Percentiles rank a stretch among this genome's conserved stretches.
Evolutionary conservation across 2,329 filamentous ascomycete species (phyloP).

Genomic region (Pyricularia grisea): DNA sequence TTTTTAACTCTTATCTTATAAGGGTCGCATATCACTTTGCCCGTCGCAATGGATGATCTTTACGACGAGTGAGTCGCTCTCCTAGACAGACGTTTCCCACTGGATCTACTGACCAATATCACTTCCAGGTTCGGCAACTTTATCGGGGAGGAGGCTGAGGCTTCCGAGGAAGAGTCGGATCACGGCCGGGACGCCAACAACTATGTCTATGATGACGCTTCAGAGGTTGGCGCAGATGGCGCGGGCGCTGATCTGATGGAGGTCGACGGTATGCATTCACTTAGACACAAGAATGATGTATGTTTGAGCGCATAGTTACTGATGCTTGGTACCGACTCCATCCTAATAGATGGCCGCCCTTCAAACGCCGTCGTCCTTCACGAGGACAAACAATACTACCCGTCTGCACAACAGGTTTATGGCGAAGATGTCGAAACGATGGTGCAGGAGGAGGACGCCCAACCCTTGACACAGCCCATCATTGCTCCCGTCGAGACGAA

Average conservation of each 20-base stretch:
- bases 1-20: background rate
- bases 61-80: constrained; percentile 71
- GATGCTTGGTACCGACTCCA: constrained; percentile 11
- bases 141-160: constrained; percentile 80
- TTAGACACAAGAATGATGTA: background rate
- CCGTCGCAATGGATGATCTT: constrained; percentile 67
- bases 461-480: constrained; percentile 85
- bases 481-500: constrained; percentile 88
- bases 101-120: background rate
- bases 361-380: constrained; percentile 97
- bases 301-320: background rate
- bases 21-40: background rate
- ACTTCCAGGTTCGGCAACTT: constrained; percentile 83
- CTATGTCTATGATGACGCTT: constrained; percentile 74
- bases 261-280: constrained; percentile 57
- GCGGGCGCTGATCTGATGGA: constrained; percentile 87
- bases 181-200: constrained; percentile 62
- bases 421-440: constrained; percentile 89
- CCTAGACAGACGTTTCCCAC: background rate
- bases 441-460: constrained; percentile 94
- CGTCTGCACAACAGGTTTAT: constrained; percentile 93
- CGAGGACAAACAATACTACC: constrained; percentile 99
- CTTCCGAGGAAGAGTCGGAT: constrained; percentile 80
- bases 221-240: constrained; percentile 51
- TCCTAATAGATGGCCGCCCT: constrained; percentile 59